phyloP scores from a whole-genome alignment of 106 monocot genomes.

The Dendrobium chrysotoxum region DNA sequence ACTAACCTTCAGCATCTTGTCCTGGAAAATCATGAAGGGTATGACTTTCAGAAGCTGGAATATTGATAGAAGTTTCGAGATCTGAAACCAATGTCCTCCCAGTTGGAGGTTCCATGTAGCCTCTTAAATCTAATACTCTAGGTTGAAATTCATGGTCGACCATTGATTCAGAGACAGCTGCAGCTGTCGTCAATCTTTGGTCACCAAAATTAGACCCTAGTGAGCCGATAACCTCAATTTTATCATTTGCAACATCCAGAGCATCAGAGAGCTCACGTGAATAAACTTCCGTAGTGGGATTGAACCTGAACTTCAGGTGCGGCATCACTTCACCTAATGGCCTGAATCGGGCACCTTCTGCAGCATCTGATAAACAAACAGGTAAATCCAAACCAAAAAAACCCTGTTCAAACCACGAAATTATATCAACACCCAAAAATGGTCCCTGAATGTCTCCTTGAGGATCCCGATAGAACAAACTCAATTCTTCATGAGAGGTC shows the following conservation, averaged over 20 bases:
- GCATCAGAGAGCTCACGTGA: constrained; percentile 14
- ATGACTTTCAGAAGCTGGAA: constrained; percentile 27
- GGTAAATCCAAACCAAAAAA: constrained; percentile 88
- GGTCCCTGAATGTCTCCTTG: constrained; percentile 94
- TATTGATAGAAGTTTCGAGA: constrained; percentile 15
- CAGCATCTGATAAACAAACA: constrained; percentile 72
- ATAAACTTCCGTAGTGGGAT: constrained; percentile 2
- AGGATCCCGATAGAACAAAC: constrained; percentile 78
- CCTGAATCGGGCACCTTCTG: constrained; percentile 60
- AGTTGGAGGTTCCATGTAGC: constrained; percentile 14
- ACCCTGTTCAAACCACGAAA: constrained; percentile 90
- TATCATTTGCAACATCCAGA: constrained; percentile 16
- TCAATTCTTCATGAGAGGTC: constrained; percentile 52
- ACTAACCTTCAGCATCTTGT: constrained; percentile 69
- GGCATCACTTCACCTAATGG: constrained; percentile 88
- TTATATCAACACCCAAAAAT: constrained; percentile 84
- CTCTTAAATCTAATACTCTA: constrained; percentile 21
- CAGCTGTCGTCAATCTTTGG: constrained; percentile 6
- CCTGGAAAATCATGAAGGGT: constrained; percentile 35
- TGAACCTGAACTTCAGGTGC: constrained; percentile 37
- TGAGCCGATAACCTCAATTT: neutral
- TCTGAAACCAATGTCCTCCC: constrained; percentile 17
- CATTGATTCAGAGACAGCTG: constrained; percentile 11
- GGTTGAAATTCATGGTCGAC: constrained; percentile 20
- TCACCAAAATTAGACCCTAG: constrained; percentile 7